Conservation (phyloP, 2,329 filamentous ascomycete genomes). For the Phymatotrichopsis omnivora region DNA sequence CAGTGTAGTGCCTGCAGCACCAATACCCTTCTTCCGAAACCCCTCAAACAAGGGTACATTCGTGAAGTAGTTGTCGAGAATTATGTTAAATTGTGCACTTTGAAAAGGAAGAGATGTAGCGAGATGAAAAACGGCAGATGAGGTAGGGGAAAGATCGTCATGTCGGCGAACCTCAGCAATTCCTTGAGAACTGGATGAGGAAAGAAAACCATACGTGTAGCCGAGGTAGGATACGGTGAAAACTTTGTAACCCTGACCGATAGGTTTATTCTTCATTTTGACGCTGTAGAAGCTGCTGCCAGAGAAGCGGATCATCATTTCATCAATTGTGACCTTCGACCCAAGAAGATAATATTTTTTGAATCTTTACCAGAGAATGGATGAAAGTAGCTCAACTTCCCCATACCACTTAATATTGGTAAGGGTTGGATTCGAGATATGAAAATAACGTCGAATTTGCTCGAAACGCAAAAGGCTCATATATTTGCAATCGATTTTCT, state of each 20-base stretch:
- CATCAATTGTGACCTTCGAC: constrained; percentile 10
- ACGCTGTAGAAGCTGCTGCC: not conserved
- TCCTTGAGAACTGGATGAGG: not conserved
- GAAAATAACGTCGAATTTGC: not conserved
- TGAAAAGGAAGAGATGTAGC: not conserved
- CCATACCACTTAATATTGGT: not conserved
- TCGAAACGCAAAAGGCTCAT: not conserved
- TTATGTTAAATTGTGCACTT: constrained; percentile 6
- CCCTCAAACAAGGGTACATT: constrained; percentile 9
- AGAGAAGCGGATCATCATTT: constrained; percentile 14
- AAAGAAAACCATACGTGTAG: constrained; percentile 7
- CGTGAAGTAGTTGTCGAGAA: constrained; percentile 17
- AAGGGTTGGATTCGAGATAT: not conserved
- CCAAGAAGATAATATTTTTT: not conserved
- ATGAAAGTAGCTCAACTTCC: not conserved
- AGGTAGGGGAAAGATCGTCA: constrained; percentile 1
- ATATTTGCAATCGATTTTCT: not conserved
- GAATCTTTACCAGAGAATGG: constrained; percentile 1
- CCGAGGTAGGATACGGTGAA: constrained; percentile 5
- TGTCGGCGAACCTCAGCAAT: not conserved
- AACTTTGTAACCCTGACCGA: constrained; percentile 10
- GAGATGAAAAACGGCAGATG: constrained; percentile 1
- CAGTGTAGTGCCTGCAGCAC: not conserved
- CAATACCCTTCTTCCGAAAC: not conserved
- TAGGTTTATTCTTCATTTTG: constrained; percentile 12